These are phyloP conservation scores for Lyophyllum atratum DNA, from an alignment of 768 basidiomycete genomes.

Conservation along the genomic window DNA sequence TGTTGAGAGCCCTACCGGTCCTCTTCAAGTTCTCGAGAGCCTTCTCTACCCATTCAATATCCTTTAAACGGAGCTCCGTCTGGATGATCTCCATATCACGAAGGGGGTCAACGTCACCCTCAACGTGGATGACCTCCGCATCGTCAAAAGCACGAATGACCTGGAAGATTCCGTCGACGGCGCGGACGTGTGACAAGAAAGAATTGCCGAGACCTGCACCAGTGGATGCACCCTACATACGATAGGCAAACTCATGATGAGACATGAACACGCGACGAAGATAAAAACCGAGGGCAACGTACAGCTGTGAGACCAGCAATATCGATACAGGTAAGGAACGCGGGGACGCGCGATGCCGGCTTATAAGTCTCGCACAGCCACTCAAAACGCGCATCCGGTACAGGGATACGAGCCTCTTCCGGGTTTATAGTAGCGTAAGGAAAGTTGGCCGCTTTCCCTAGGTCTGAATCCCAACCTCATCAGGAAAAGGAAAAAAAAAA, in stretches of 20 bases:
- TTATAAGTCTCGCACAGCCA: constrained; percentile 94
- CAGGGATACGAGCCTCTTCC: constrained; percentile 94
- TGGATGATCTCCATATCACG: constrained; percentile 98
- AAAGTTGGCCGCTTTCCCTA: constrained; percentile 96
- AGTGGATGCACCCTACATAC: constrained; percentile 83
- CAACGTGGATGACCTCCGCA: constrained; percentile 98
- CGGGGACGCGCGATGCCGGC: constrained; percentile 84
- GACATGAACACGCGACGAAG: constrained; percentile 6
- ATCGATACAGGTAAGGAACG: constrained; percentile 96
- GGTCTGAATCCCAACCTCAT: constrained; percentile 44
- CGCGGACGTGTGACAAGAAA: constrained; percentile 96
- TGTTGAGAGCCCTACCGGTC: constrained; percentile 69
- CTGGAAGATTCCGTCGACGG: constrained; percentile 99
- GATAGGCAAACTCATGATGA: neutral
- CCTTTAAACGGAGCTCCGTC: constrained; percentile 92
- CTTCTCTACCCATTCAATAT: constrained; percentile 99
- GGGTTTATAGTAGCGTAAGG: constrained; percentile 95
- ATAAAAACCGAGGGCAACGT: constrained; percentile 25
- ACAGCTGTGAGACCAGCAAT: constrained; percentile 97
- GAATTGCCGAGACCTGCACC: constrained; percentile 98
- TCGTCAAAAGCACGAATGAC: constrained; percentile 98
- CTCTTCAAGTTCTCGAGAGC: constrained; percentile 78
- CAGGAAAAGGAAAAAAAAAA: constrained; percentile 1
- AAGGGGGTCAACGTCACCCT: constrained; percentile 94
- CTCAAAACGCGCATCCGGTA: constrained; percentile 92